Base-by-base conservation (phyloP, 148 eudicot species). In the Salicornia ramosissima region DNA sequence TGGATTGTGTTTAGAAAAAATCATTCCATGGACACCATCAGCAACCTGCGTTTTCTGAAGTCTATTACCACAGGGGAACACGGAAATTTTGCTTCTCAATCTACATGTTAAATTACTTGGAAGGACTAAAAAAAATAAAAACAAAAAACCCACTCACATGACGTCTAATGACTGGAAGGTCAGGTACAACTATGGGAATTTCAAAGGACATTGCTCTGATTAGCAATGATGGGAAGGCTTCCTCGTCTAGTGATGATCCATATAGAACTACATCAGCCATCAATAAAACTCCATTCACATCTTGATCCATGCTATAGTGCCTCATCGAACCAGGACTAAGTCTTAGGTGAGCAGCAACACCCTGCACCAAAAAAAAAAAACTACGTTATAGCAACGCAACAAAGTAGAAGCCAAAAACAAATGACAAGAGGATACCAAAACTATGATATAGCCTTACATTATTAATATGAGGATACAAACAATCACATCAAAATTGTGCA, bases 11-110 rank as follows among this genome's bases (percentile, higher is more conserved):
- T 81, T 81, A 40, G 82, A 74, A 71, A 88, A 88, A 28, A 88
- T 79, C 81, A 94, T 83, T 69, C 95, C 98, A 79, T 90, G 87
- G 52, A 90, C 97, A 63, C 96, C 92, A 82, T 94, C 83, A 80
- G 74, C 77, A 68, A 90, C 78, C 98, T 94, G 84, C 60, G 78
- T 55, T 31, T 70, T 52, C n/a, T 28, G 10, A 73, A 43, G 59
- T 4, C 29, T 52, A 34, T 46, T 50, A 57, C 12, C 46, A 66
- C 10, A 65, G 6, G 33, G 18, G 16, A 66, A 30, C 10, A 29
- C 3, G 15, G 30, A 68, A 25, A 39, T 18, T 10, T n/a, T 22
- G 26, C 6, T 26, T 53, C 29, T 43, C 49, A 24, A 71, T 33
- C 16, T 47, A 46, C 64, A 57, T 16, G 50, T 42, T 60, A 61